Conservation (phyloP, 139 green algal genomes). For the Closterium sp. region DNA sequence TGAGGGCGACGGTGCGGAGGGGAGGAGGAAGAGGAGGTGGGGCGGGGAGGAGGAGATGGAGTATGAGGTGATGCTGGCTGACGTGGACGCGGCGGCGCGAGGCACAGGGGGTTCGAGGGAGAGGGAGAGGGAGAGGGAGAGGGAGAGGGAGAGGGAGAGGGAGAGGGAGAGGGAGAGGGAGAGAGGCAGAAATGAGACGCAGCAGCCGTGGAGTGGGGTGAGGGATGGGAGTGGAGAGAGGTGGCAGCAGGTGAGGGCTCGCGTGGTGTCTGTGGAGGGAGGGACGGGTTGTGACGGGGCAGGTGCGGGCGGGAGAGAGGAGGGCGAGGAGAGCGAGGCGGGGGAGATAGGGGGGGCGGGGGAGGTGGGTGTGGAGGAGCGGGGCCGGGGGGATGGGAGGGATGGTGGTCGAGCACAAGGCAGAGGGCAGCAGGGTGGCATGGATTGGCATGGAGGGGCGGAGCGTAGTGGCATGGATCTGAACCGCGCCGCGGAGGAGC, state of each 20-base stretch:
- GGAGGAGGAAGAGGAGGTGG: neutral
- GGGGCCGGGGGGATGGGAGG: neutral
- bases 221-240: neutral
- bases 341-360: neutral
- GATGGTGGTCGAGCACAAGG: neutral
- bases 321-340: slow-evolving; percentile 4
- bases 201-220: neutral
- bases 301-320: neutral
- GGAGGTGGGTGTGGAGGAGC: neutral
- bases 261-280: neutral
- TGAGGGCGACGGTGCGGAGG: neutral
- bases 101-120: neutral
- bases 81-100: neutral
- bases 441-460: neutral
- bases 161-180: slow-evolving; percentile 14
- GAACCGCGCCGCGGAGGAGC: neutral
- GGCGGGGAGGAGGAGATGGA: neutral
- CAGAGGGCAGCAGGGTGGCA: neutral
- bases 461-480: neutral
- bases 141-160: slow-evolving; percentile 5
- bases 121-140: slow-evolving; percentile 6
- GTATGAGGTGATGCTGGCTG: neutral
- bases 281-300: neutral
- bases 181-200: neutral
- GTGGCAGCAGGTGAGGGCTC: slow-evolving; percentile 1